Evolutionary conservation across 2,329 filamentous ascomycete species (phyloP).

Genomic region (Neopestalotiopsis sp.): DNA sequence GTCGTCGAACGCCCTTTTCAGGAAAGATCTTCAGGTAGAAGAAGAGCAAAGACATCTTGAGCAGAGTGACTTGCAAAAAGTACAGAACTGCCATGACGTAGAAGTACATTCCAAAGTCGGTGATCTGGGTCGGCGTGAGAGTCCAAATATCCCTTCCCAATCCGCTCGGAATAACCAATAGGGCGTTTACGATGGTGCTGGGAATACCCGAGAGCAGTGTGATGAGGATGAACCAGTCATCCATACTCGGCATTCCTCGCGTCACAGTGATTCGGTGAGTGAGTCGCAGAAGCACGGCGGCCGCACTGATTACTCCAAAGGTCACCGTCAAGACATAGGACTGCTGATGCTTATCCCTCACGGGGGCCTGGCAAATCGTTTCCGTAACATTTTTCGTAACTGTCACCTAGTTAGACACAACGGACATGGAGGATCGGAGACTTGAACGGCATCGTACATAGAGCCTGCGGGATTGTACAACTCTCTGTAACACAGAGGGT

Average conservation of each 20-base stretch:
- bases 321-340: conserved; percentile 40
- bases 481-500: conserved; percentile 33
- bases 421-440: neutral
- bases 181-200: conserved; percentile 33
- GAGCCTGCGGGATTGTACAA: conserved; percentile 38
- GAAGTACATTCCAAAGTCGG: conserved; percentile 35
- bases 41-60: conserved; percentile 47
- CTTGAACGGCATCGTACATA: conserved; percentile 32
- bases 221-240: conserved; percentile 43
- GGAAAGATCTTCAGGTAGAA: conserved; percentile 51
- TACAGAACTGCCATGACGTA: conserved; percentile 45
- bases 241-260: conserved; percentile 42
- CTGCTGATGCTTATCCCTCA: conserved; percentile 38
- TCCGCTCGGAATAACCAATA: conserved; percentile 32
- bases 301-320: conserved; percentile 41
- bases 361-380: conserved; percentile 33
- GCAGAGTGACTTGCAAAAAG: conserved; percentile 41
- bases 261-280: conserved; percentile 38
- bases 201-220: conserved; percentile 36
- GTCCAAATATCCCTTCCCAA: conserved; percentile 43
- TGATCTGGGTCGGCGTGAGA: conserved; percentile 28
- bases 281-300: conserved; percentile 50
- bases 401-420: conserved; percentile 13
- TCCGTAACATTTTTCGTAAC: conserved; percentile 27
- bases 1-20: conserved; percentile 30